Evolutionary conservation across 2,329 filamentous ascomycete species (phyloP).

Genomic region (Epichloe glyceriae): DNA sequence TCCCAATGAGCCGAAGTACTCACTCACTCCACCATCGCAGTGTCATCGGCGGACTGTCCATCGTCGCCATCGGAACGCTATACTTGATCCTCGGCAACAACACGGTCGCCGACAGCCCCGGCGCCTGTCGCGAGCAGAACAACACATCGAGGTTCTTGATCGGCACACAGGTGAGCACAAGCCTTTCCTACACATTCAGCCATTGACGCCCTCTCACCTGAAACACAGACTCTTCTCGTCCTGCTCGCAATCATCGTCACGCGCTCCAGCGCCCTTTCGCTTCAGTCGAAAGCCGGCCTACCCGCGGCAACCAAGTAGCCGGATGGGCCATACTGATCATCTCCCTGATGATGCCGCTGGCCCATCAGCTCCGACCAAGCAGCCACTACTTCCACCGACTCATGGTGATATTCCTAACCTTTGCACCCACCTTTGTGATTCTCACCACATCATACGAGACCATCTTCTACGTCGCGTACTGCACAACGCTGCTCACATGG

Average conservation of each 20-base stretch:
- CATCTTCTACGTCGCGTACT: conserved; percentile 88
- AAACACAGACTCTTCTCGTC: too few relatives aligned
- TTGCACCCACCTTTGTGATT: conserved; percentile 87
- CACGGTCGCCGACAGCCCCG: too few relatives aligned
- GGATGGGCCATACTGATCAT: conserved; percentile 67
- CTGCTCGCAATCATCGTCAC: conserved; percentile 71
- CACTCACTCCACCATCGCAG: too few relatives aligned
- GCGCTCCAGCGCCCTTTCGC: conserved; percentile 66
- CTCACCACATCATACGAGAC: conserved; percentile 96
- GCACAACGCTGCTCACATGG: conserved; percentile 71
- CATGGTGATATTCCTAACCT: conserved; percentile 80
- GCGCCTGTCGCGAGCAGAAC: too few relatives aligned
- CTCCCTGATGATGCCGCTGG: conserved; percentile 66
- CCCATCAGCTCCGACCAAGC: conserved; percentile 70
- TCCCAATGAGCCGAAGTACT: too few relatives aligned
- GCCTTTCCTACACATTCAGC: too few relatives aligned
- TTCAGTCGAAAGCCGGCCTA: conserved; percentile 75
- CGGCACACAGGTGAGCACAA: too few relatives aligned
- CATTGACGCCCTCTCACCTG: too few relatives aligned
- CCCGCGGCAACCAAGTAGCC: conserved; percentile 79
- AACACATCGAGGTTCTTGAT: too few relatives aligned
- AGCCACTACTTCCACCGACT: conserved; percentile 83
- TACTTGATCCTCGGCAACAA: too few relatives aligned
- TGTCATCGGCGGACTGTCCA: too few relatives aligned
- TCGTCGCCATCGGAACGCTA: too few relatives aligned